Evolutionary conservation across 2,329 filamentous ascomycete species (phyloP).

Genomic region (Coleophoma eucalyptorum): DNA sequence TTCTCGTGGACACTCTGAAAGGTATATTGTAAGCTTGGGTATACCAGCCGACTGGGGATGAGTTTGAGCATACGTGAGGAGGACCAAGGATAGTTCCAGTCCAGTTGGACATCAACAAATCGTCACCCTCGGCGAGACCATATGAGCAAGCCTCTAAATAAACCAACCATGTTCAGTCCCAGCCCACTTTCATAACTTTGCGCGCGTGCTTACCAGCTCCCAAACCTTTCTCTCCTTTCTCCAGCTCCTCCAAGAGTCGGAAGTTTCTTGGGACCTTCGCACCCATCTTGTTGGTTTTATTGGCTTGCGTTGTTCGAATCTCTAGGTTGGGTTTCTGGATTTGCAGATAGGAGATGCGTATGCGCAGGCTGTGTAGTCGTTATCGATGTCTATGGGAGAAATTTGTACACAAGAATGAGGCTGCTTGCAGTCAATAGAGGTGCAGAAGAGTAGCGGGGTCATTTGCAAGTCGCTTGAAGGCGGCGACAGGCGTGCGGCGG

Average conservation of each 20-base stretch:
- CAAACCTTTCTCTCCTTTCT: constrained; percentile 97
- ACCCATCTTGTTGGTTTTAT: constrained; percentile 20
- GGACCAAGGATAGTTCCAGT: constrained; percentile 96
- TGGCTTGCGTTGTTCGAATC: too few species aligned
- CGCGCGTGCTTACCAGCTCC: constrained; percentile 65
- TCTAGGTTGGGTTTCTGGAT: too few species aligned
- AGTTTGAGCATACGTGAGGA: constrained; percentile 69
- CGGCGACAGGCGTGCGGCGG: too few species aligned
- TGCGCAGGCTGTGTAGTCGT: too few species aligned
- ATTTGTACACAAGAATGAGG: too few species aligned
- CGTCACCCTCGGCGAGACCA: constrained; percentile 88
- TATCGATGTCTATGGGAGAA: too few species aligned
- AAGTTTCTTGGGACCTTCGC: constrained; percentile 94
- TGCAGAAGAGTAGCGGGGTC: too few species aligned
- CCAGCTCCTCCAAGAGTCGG: constrained; percentile 91
- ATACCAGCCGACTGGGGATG: background rate
- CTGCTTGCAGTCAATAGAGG: too few species aligned
- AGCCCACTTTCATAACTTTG: too few species aligned
- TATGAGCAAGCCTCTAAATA: constrained; percentile 88
- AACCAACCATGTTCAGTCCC: constrained; percentile 12
- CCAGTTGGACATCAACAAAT: constrained; percentile 97
- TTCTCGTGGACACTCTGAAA: constrained; percentile 90
- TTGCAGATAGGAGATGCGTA: too few species aligned
- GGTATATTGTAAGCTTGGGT: background rate
- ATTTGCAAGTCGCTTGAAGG: too few species aligned